Base-by-base conservation (phyloP, 371 early-diverging fungal species). In the Zopfochytrium polystomum region DNA sequence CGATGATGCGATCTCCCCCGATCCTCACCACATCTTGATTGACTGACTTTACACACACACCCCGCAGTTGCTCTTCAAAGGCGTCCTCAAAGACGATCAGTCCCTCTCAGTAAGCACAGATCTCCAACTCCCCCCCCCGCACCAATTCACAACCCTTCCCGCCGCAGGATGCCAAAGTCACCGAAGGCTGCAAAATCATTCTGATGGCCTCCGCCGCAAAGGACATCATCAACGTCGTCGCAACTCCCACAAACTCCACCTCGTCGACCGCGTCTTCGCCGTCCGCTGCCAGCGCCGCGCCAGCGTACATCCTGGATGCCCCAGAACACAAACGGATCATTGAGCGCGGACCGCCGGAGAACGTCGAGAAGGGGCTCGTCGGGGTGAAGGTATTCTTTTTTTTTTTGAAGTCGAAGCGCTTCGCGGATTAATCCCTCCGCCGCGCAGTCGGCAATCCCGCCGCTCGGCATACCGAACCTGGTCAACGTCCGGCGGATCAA, bases 181-280 rank as follows among this genome's bases (percentile, higher is more conserved):
- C 55, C 35, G 23, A 18, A 43, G 55, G 47, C 18, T 9, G 42
- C 38, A 50, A 52, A 7, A 52, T 60, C 13, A 29, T 60, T 13
- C 60, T 60, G 38, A 60, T 60, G 60, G 60, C 60, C 15, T 52
- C 52, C 52, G 7, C 34, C 13, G 60, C 51, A 0, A 2, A 56
- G 56, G 56, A 56, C 43, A 56, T 56, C 18, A 11, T 44, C 26
- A 4, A 42, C 4, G 56, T 56, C 6, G 52, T 58, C 22, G 32
- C 47, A 4, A 33, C 60, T n/a, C 60, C 52, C 22, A 7, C 38
- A 15, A 35, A 4, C 4, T 7, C 35, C 38, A 29, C 43, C 15
- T 7, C 51, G 6, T 26, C 52, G 30, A 4, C 23, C 26, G 45
- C 13, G 11, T 2, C 38, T 9, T 43, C n/a, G 18, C 33, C 42